A percentile compares a stretch with the other conserved stretches of the same genome.
Evolutionary conservation across 257 asterid species (phyloP).

Genomic region (Scutellaria minor): DNA sequence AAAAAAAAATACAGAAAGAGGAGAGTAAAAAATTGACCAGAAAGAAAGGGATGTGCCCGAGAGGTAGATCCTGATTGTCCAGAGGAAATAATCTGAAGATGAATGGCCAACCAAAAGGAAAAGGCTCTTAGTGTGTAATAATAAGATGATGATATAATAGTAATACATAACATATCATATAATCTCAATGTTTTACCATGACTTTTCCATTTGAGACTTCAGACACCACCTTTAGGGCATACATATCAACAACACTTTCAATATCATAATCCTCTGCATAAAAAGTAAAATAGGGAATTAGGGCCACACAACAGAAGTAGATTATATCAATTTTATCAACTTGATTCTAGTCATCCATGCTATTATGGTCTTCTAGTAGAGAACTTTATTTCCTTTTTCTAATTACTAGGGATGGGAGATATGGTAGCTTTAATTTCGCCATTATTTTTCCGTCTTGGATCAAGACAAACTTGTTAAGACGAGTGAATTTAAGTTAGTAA

Average conservation of each 20-base stretch:
- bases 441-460: too few relatives aligned
- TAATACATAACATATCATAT: slow-evolving; percentile 12
- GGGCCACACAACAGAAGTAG: slow-evolving; percentile 1
- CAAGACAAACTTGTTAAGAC: too few relatives aligned
- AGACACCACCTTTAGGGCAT: slow-evolving; percentile 61
- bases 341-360: slow-evolving; percentile 16
- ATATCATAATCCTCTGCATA: slow-evolving; percentile 64
- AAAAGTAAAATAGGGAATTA: slow-evolving; percentile 8
- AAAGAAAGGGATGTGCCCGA: slow-evolving; percentile 73
- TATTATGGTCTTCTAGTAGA: not conserved
- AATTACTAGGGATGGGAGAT: not conserved
- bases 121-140: slow-evolving; percentile 30
- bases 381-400: not conserved
- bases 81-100: slow-evolving; percentile 74
- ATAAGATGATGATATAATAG: slow-evolving; percentile 21
- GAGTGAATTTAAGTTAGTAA: too few relatives aligned
- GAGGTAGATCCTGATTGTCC: slow-evolving; percentile 71
- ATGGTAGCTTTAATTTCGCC: not conserved
- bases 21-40: slow-evolving; percentile 58
- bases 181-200: slow-evolving; percentile 55
- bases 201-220: slow-evolving; percentile 62
- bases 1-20: not conserved
- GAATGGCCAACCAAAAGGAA: slow-evolving; percentile 38
- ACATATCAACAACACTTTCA: slow-evolving; percentile 63
- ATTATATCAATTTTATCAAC: not conserved